A percentile compares a stretch with the other conserved stretches of the same genome.
Evolutionary conservation across 2,329 filamentous ascomycete species (phyloP).

Genomic region (Akanthomyces uredinophilus): DNA sequence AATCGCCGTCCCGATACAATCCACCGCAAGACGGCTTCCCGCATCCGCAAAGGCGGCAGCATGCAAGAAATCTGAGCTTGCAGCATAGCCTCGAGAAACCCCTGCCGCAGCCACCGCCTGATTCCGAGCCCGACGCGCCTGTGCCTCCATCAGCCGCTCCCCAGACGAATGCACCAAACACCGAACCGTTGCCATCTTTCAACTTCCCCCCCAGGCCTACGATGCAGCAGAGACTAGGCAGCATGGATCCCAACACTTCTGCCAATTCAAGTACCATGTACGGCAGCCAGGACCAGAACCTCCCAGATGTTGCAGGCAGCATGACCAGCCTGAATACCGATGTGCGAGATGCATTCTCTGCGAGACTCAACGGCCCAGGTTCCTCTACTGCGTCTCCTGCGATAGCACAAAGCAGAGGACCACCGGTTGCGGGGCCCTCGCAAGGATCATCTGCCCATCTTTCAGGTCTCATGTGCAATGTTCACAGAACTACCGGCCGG

Average conservation of each 20-base stretch:
- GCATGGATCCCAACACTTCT: conserved; percentile 3
- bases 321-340: conserved; percentile 5
- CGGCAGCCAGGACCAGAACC: conserved; percentile 9
- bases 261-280: conserved; percentile 5
- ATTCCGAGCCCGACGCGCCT: conserved; percentile 11
- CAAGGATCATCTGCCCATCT: conserved; percentile 51
- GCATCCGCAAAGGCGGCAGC: conserved; percentile 28
- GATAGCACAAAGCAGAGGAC: conserved; percentile 30
- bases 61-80: conserved; percentile 51
- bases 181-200: conserved; percentile 19
- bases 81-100: conserved; percentile 55
- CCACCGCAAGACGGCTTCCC: conserved; percentile 15
- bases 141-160: not conserved
- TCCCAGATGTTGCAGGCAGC: not conserved
- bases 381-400: conserved; percentile 56
- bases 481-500: conserved; percentile 80
- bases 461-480: conserved; percentile 64
- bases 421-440: conserved; percentile 38
- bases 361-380: conserved; percentile 39
- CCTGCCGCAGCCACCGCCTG: conserved; percentile 45
- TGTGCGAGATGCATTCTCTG: conserved; percentile 8
- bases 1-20: not conserved
- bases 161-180: conserved; percentile 21
- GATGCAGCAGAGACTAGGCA: not conserved
- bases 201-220: conserved; percentile 2